Base-by-base conservation (phyloP, 2,329 filamentous ascomycete genomes). In the Talaromyces sp. region DNA sequence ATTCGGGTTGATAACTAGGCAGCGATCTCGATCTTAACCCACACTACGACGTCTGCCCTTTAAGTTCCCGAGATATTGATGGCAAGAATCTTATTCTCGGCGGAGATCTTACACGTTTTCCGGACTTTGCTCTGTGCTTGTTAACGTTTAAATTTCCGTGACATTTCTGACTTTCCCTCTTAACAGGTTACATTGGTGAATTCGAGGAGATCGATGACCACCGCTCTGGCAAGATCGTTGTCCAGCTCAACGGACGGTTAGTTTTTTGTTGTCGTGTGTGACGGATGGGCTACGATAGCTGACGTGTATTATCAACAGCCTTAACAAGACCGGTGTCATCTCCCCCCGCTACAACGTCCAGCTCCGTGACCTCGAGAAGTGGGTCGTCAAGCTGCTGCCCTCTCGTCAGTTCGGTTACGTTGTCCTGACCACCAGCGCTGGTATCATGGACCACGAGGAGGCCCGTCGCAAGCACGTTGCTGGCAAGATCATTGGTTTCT, bases 381-480 rank as follows among this genome's bases (percentile, higher is more conserved):
- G 95, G 95, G 92, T 98, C 74, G 91, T 96, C 84, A 96, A 96
- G 88, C 90, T 99, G 77, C 88, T 99, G 68, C 95, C 95, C 70
- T 93, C 95, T 70, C 95, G 95, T 97, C 95, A 99, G 84, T 99
- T 99, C 86, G 95, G 95, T 77, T 97, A 92, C 84, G 91, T 99
- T 77, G 92, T 99, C 82, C 89, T 99, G 75, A 99, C 95, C 81
- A 99, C 95, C 82, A 97, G 93, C 64, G 92, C 95, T 68, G 95
- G 95, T 81, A 99, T 99, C 82, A 98, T 99, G 93, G 95, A 99
- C 85, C 95, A 99, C 85, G 95, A 99, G 86, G 95, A 99, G 88
- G 95, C 95, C 71, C 86, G 95, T 78, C 87, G 95, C 81, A 98
- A 98, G 89, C 95, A 99, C 85, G 95, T 98, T 77, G 88, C 93